phyloP scores from a whole-genome alignment of 2,329 filamentous ascomycete genomes.

The Botrytis pseudocinerea region DNA sequence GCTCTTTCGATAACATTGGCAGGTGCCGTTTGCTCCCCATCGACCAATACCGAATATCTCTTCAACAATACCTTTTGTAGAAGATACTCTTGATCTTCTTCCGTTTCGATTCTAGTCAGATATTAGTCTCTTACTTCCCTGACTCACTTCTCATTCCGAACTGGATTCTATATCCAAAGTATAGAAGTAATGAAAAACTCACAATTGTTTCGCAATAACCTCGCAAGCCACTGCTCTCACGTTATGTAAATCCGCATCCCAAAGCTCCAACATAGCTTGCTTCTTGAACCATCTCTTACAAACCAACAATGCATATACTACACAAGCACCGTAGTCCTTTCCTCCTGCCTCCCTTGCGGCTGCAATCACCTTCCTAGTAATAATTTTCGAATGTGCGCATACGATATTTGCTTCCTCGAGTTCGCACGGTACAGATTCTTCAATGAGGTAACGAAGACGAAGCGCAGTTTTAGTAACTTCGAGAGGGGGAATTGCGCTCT shows the following conservation, averaged over 20 bases:
- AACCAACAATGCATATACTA: slow-evolving; percentile 50
- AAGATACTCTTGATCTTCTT: slow-evolving; percentile 77
- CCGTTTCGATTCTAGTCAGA: slow-evolving; percentile 70
- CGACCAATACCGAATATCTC: slow-evolving; percentile 78
- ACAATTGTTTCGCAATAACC: slow-evolving; percentile 81
- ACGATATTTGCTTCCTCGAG: slow-evolving; percentile 75
- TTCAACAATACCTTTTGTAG: slow-evolving; percentile 81
- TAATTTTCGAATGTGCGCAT: slow-evolving; percentile 77
- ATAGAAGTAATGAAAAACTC: slow-evolving; percentile 33
- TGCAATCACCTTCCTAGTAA: slow-evolving; percentile 75
- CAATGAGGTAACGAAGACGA: slow-evolving; percentile 85
- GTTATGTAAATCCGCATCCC: slow-evolving; percentile 84
- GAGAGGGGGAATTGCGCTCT: slow-evolving; percentile 69
- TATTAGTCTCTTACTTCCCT: slow-evolving; percentile 39
- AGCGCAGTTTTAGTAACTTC: slow-evolving; percentile 90
- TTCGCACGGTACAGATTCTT: slow-evolving; percentile 87
- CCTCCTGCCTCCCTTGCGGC: slow-evolving; percentile 83
- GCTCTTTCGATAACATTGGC: slow-evolving; percentile 91
- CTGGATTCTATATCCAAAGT: neutral
- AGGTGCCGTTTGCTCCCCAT: slow-evolving; percentile 70
- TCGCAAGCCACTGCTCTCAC: slow-evolving; percentile 82
- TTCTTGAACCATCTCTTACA: slow-evolving; percentile 70
- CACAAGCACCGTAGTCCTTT: slow-evolving; percentile 70
- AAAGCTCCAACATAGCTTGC: slow-evolving; percentile 79
- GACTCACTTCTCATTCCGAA: neutral